Evolutionary conservation across 1,139 yeast species (phyloP), one percentile per base, ranked within the genome.

Genomic region (Arxiozyma slooffiae): DNA sequence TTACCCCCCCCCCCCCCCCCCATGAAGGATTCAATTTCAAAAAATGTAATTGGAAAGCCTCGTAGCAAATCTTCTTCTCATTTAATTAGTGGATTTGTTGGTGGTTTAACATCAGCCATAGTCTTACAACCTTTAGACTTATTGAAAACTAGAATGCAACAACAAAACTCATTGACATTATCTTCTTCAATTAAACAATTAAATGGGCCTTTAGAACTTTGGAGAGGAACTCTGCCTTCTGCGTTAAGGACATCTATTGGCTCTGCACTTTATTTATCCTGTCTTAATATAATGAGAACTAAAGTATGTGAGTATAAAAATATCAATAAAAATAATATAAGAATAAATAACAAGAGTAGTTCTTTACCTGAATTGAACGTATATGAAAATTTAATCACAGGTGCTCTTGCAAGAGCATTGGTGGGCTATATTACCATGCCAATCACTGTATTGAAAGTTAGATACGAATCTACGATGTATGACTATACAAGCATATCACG

Each of bases 371-470:
- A 79, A 62, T 72, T 92, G 41, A 74, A 86, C 4, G 82, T 81
- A 58, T 61, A 73, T 46, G 90, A 83, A 53, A 92, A 92, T 63
- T 69, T 90, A 51, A 53, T 79, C 4, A 75, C 90, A 0, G 98
- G 98, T 3, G 87, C 87, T 45, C 61, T 82, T 1, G 84, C 94
- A 1, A 73, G 98, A 51, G 90, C 92, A 0, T 56, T 78, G 1
- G 96, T 89, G 5, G 98, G 98, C 0, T 76, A 84, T 56, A 56
- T 86, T 21, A 88, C 96, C n/a, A 92, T 92, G 98, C 98, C 98
- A 0, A 79, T 92, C n/a, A 92, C 98, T 0, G 81, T 92, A n/a
- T 70, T 92, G 46, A 92, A 92, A 63, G 94, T 95, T 11, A 75
- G 97, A 44, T 89, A 78, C 61, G 97, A 92, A 67, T 82, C 89